Evolutionary conservation across 2,329 filamentous ascomycete species (phyloP).

Genomic region (Fusarium algeriense): DNA sequence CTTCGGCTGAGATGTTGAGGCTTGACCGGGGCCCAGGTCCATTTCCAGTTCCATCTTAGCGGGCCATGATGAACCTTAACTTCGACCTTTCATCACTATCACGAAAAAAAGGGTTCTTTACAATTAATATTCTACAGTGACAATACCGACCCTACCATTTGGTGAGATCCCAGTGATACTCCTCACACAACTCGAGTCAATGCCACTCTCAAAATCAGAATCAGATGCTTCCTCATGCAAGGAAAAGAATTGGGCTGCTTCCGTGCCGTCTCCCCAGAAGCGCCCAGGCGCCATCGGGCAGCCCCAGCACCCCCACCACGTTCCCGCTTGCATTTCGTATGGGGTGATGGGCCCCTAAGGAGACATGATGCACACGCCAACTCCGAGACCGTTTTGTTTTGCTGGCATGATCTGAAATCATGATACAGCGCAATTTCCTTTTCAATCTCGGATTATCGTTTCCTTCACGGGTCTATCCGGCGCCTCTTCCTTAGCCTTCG

Average conservation of each 20-base stretch:
- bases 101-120: neutral
- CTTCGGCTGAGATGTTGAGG: slow-evolving; percentile 22
- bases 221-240: slow-evolving; percentile 28
- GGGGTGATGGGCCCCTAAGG: slow-evolving; percentile 29
- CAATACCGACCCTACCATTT: neutral
- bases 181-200: neutral
- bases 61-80: slow-evolving; percentile 27
- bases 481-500: neutral
- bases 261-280: slow-evolving; percentile 24
- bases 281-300: slow-evolving; percentile 19
- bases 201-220: neutral
- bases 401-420: slow-evolving; percentile 39
- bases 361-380: slow-evolving; percentile 29
- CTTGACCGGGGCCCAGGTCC: slow-evolving; percentile 14
- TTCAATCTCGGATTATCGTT: neutral
- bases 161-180: neutral
- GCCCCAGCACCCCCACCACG: slow-evolving; percentile 30
- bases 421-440: slow-evolving; percentile 8
- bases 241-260: slow-evolving; percentile 25
- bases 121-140: neutral
- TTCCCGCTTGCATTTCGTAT: slow-evolving; percentile 32
- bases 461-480: slow-evolving; percentile 8
- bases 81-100: slow-evolving; percentile 3
- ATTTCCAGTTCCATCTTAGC: slow-evolving; percentile 2
- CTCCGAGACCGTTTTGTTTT: slow-evolving; percentile 22